These are phyloP conservation scores for Penstemon barbatus DNA, from an alignment of 257 asterid genomes.

Conservation along the genomic window DNA sequence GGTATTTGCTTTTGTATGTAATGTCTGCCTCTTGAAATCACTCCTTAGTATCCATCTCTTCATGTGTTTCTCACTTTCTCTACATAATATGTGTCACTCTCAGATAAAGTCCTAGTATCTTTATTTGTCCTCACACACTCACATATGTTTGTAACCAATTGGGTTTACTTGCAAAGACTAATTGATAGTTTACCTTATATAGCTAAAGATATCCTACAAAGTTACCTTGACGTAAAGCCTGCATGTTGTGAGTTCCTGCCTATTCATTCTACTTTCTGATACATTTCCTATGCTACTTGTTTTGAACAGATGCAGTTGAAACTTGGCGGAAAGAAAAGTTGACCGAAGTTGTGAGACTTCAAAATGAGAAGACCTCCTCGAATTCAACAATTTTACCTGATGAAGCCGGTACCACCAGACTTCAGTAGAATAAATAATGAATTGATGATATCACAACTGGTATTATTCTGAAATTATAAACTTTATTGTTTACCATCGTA, in stretches of 20 bases:
- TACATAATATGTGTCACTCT: no score
- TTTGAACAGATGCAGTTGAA: conserved; percentile 64
- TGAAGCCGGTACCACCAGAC: conserved; percentile 66
- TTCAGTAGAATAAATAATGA: conserved; percentile 1
- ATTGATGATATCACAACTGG: neutral
- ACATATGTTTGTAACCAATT: no score
- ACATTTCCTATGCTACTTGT: conserved; percentile 23
- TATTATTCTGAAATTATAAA: neutral
- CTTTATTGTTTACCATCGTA: neutral
- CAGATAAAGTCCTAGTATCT: no score
- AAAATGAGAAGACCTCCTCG: conserved; percentile 37
- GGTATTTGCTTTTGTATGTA: no score
- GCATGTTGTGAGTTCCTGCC: conserved; percentile 18
- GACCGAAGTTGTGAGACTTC: conserved; percentile 49
- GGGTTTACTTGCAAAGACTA: no score
- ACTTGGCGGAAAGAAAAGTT: conserved; percentile 72
- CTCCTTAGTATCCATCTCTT: no score
- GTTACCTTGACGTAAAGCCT: neutral
- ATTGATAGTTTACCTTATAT: no score
- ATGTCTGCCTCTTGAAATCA: no score
- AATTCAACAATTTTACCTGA: conserved; percentile 60
- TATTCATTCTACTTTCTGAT: conserved; percentile 18
- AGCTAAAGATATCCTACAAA: no score
- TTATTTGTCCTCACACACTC: no score
- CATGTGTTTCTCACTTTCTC: no score